phyloP scores from a whole-genome alignment of 148 eudicot species.

The Camellia japonica region DNA sequence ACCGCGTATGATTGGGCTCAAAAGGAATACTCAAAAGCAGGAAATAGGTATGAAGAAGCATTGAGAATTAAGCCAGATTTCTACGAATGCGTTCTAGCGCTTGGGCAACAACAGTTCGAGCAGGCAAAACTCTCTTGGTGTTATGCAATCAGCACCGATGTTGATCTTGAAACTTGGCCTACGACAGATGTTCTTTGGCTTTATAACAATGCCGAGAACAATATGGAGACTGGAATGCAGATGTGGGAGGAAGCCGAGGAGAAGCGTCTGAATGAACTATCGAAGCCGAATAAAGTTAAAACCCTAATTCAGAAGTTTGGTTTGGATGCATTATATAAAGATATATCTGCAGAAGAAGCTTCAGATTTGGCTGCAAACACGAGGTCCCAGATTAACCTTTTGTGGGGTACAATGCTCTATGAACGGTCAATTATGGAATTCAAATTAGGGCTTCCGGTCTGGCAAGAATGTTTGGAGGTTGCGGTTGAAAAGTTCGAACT shows the following conservation, averaged over 20 bases:
- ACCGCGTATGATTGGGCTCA: slow-evolving; percentile 80
- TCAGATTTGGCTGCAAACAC: slow-evolving; percentile 55
- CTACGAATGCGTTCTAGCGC: slow-evolving; percentile 73
- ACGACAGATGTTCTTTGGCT: slow-evolving; percentile 59
- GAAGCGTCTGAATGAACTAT: slow-evolving; percentile 30
- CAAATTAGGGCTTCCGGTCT: slow-evolving; percentile 76
- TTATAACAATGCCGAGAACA: slow-evolving; percentile 79
- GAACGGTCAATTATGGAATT: slow-evolving; percentile 92
- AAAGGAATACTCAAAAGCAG: slow-evolving; percentile 64
- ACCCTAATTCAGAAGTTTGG: slow-evolving; percentile 51
- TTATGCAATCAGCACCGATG: slow-evolving; percentile 53
- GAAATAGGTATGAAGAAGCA: slow-evolving; percentile 77
- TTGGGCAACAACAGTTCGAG: slow-evolving; percentile 88
- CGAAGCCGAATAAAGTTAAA: slow-evolving; percentile 34
- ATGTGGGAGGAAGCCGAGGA: slow-evolving; percentile 73
- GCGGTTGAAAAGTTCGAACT: slow-evolving; percentile 83
- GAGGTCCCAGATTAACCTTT: slow-evolving; percentile 67
- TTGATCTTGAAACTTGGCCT: slow-evolving; percentile 69
- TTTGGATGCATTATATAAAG: slow-evolving; percentile 41
- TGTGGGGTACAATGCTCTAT: slow-evolving; percentile 91
- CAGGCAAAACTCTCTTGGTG: slow-evolving; percentile 92
- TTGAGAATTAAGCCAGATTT: slow-evolving; percentile 76
- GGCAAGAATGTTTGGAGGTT: slow-evolving; percentile 94
- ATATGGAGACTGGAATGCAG: slow-evolving; percentile 79
- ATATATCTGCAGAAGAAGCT: slow-evolving; percentile 48